Evolutionary conservation across 1,139 yeast species (phyloP).

Genomic region (Yamadazyma trypodendri): DNA sequence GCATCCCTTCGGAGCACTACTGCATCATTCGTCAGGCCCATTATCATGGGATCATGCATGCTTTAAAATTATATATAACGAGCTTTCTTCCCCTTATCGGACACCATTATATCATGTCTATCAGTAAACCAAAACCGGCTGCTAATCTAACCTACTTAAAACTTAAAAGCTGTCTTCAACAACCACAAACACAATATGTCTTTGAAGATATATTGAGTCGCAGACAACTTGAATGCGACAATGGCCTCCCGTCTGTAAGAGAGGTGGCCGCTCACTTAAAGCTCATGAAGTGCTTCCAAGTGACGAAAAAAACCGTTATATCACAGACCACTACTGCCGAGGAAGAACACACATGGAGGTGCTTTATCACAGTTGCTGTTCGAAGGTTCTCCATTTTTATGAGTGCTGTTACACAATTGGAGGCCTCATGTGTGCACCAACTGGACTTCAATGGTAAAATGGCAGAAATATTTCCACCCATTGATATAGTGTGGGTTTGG

Average conservation of each 20-base stretch:
- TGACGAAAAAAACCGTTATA: constrained; percentile 19
- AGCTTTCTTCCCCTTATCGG: no score
- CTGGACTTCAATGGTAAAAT: constrained; percentile 5
- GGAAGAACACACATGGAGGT: constrained; percentile 22
- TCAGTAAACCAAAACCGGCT: constrained; percentile 2
- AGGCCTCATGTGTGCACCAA: background rate
- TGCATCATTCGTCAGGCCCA: no score
- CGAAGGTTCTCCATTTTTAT: constrained; percentile 30
- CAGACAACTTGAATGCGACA: background rate
- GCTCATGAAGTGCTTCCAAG: constrained; percentile 28
- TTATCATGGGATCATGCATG: no score
- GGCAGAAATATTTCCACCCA: constrained; percentile 24
- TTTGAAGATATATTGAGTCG: background rate
- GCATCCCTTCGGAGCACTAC: background rate
- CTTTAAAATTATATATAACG: no score
- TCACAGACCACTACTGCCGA: constrained; percentile 8
- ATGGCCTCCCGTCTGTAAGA: constrained; percentile 14
- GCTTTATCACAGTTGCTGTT: constrained; percentile 28
- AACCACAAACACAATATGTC: background rate
- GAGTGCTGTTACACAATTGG: constrained; percentile 17
- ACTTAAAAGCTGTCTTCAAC: background rate
- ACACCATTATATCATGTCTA: background rate
- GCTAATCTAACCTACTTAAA: background rate
- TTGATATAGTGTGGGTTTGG: constrained; percentile 43
- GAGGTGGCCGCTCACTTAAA: constrained; percentile 31